Conservation (phyloP, 306 rosid species). For the Rubus parviflorus region DNA sequence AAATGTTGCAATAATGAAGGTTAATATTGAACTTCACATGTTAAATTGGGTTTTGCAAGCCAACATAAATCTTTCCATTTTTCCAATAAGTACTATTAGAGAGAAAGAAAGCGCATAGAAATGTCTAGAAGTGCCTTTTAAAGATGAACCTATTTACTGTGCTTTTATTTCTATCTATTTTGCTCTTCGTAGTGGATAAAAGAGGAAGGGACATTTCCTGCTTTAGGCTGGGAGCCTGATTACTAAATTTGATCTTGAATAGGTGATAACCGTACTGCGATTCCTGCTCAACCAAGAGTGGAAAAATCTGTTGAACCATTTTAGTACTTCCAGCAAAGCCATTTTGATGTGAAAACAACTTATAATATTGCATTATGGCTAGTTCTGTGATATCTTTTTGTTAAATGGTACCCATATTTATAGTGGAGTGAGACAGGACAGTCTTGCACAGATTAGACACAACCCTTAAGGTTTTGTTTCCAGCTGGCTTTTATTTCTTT, state of each 20-base stretch:
- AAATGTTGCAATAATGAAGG: conserved; percentile 96
- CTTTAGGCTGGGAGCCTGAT: conserved; percentile 9
- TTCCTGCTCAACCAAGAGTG: conserved; percentile 5
- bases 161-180: conserved; percentile 1
- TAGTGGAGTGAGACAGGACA: background rate
- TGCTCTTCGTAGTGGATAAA: conserved; percentile 5
- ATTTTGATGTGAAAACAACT: background rate
- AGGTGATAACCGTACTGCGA: background rate
- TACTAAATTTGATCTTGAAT: conserved; percentile 13
- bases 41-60: conserved; percentile 6
- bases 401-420: conserved; percentile 7
- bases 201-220: background rate
- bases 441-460: conserved; percentile 13
- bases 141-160: background rate
- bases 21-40: conserved; percentile 32
- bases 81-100: background rate
- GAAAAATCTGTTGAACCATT: background rate
- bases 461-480: conserved; percentile 20
- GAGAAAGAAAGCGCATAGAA: background rate
- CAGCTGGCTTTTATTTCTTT: conserved; percentile 8
- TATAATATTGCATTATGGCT: background rate
- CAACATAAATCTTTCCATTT: conserved; percentile 23
- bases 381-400: background rate
- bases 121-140: background rate
- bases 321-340: background rate